Conservation (phyloP, 1,284 basidiomycete genomes). For the Fistulinella cinereoalba region DNA sequence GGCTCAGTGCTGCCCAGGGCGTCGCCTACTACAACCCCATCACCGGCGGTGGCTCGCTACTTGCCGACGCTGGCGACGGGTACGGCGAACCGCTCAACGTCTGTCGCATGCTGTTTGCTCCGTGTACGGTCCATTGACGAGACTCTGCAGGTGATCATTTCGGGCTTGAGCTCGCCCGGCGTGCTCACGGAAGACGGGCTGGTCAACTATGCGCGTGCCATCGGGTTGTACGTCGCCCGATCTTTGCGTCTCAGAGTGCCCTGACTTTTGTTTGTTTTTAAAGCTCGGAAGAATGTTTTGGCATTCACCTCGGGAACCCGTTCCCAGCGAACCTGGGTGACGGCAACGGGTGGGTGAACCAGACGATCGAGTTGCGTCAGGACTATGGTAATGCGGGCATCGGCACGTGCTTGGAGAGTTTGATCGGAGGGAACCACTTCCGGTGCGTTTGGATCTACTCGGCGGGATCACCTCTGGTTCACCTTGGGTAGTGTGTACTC, state of each 20-base stretch:
- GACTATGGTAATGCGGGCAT: constrained; percentile 48
- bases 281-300: constrained; percentile 65
- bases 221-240: constrained; percentile 51
- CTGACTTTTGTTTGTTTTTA: background rate
- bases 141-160: constrained; percentile 49
- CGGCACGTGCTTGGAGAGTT: constrained; percentile 61
- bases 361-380: constrained; percentile 58
- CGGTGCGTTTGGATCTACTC: constrained; percentile 36
- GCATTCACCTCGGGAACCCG: constrained; percentile 55
- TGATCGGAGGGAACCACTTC: constrained; percentile 68
- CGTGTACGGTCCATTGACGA: background rate
- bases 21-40: constrained; percentile 46
- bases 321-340: constrained; percentile 65
- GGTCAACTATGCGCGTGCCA: constrained; percentile 56
- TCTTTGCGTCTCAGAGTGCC: background rate
- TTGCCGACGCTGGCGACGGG: constrained; percentile 45
- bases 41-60: constrained; percentile 50
- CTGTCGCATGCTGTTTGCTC: constrained; percentile 8
- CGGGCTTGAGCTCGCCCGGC: constrained; percentile 49
- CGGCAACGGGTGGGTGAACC: constrained; percentile 48
- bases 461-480: no score
- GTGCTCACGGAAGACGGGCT: constrained; percentile 57
- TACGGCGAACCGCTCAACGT: constrained; percentile 64
- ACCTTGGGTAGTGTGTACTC: constrained; percentile 44
- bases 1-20: background rate